phyloP scores from a whole-genome alignment of 208 protist species.

The Trypanosoma platydactyli region DNA sequence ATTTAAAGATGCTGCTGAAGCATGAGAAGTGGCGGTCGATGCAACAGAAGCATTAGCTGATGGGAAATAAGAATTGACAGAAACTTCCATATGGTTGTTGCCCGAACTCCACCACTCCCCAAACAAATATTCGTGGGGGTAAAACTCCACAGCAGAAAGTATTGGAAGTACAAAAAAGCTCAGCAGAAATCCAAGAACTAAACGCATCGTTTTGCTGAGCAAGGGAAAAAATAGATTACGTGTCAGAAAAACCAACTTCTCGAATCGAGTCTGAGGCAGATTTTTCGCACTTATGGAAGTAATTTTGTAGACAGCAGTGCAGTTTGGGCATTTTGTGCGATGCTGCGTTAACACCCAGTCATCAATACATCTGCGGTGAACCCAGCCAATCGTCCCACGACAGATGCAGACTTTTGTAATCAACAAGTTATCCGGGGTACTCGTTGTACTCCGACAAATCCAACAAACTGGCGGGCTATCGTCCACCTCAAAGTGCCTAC shows the following conservation, averaged over 20 bases:
- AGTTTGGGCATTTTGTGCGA: conserved; percentile 52
- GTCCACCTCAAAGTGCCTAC: not conserved
- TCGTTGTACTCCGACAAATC: conserved; percentile 57
- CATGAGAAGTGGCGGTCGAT: not conserved
- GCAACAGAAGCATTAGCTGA: not conserved
- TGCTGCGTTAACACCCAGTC: conserved; percentile 59
- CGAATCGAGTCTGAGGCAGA: conserved; percentile 16
- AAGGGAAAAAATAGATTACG: conserved; percentile 35
- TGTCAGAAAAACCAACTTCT: conserved; percentile 29
- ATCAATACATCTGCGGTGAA: conserved; percentile 74
- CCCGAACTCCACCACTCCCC: no score
- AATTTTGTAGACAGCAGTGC: conserved; percentile 47
- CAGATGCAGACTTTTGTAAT: conserved; percentile 55
- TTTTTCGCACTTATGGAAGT: conserved; percentile 24
- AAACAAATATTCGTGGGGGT: conserved; percentile 24
- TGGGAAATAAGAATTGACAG: not conserved
- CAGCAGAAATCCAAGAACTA: conserved; percentile 9
- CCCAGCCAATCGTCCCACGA: conserved; percentile 53
- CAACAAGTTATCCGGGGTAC: conserved; percentile 43
- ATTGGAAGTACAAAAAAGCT: conserved; percentile 28
- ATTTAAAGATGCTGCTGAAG: not conserved
- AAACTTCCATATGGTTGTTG: not conserved
- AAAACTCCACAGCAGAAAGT: conserved; percentile 22
- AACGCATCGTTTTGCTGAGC: not conserved
- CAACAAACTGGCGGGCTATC: conserved; percentile 46